Evolutionary conservation across 2,329 filamentous ascomycete species (phyloP).

Genomic region (Colletotrichum neosansevieriae): DNA sequence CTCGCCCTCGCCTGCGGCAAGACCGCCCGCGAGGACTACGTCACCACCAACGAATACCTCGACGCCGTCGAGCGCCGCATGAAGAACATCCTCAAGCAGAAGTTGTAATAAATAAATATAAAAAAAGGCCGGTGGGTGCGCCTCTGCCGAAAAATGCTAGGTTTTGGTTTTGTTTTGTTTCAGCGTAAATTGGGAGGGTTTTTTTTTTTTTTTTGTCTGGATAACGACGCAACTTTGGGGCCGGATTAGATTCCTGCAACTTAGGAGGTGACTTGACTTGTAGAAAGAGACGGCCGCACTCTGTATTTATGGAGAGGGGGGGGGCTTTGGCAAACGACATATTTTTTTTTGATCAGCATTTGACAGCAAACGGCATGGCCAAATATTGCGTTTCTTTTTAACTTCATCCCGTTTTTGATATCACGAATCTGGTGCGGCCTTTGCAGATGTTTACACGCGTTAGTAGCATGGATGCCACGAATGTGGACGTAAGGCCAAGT

Average conservation of each 20-base stretch:
- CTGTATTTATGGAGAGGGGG: slow-evolving; percentile 23
- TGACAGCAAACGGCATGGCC: slow-evolving; percentile 14
- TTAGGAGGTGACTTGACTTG: not conserved
- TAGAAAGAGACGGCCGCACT: slow-evolving; percentile 1
- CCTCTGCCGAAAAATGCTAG: too few species aligned
- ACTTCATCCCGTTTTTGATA: slow-evolving; percentile 18
- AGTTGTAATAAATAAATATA: slow-evolving; percentile 65
- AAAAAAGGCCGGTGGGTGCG: too few species aligned
- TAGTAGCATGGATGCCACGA: too few species aligned
- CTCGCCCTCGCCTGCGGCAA: slow-evolving; percentile 94
- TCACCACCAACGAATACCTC: slow-evolving; percentile 92
- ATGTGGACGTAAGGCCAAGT: too few species aligned
- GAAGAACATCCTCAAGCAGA: slow-evolving; percentile 82
- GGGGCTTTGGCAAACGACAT: slow-evolving; percentile 15
- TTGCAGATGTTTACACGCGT: not conserved
- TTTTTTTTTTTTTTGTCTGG: too few species aligned
- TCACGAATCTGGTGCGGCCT: slow-evolving; percentile 8
- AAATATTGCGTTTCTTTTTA: slow-evolving; percentile 6
- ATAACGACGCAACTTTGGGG: too few species aligned
- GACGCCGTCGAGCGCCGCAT: slow-evolving; percentile 91
- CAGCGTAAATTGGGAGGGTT: too few species aligned
- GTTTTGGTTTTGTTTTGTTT: too few species aligned
- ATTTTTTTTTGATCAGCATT: slow-evolving; percentile 5
- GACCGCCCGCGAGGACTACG: slow-evolving; percentile 85
- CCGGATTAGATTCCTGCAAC: not conserved